These are phyloP conservation scores for Penicillium mononematosum DNA, from an alignment of 495 filamentous ascomycete species.

Conservation along the genomic window DNA sequence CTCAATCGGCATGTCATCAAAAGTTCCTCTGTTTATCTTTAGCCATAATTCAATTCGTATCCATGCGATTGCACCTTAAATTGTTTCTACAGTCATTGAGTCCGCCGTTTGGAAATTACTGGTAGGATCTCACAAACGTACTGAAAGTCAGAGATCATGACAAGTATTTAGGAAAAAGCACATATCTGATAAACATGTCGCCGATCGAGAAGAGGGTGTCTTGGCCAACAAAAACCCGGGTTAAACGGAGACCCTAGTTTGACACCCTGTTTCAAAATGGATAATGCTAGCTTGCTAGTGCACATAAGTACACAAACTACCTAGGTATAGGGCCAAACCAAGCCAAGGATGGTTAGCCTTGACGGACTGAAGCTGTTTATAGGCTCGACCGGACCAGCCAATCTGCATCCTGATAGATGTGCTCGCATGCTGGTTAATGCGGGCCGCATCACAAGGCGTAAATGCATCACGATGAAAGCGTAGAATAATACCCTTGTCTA, in stretches of 20 bases:
- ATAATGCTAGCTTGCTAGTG: not conserved
- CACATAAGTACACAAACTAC: not conserved
- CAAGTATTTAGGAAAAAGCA: not conserved
- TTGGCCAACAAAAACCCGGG: not conserved
- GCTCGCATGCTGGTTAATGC: constrained; percentile 1
- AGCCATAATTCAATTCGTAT: too few species aligned
- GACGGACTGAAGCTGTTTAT: constrained; percentile 1
- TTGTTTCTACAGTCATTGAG: not conserved
- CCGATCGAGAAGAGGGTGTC: not conserved
- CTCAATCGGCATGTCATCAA: too few species aligned
- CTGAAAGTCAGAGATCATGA: not conserved
- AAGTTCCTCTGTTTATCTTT: too few species aligned
- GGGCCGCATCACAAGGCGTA: not conserved
- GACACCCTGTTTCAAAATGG: not conserved
- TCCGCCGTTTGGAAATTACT: not conserved
- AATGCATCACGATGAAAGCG: constrained; percentile 2
- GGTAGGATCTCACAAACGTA: not conserved
- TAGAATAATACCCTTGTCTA: constrained; percentile 2
- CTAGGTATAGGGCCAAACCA: not conserved
- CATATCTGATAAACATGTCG: not conserved
- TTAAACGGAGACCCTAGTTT: not conserved
- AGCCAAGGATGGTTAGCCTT: constrained; percentile 2
- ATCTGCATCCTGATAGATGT: not conserved
- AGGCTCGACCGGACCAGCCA: not conserved
- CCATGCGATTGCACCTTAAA: not conserved